Evolutionary conservation across 331 rosid genomes (phyloP).

Genomic region (Quercus lobata): DNA sequence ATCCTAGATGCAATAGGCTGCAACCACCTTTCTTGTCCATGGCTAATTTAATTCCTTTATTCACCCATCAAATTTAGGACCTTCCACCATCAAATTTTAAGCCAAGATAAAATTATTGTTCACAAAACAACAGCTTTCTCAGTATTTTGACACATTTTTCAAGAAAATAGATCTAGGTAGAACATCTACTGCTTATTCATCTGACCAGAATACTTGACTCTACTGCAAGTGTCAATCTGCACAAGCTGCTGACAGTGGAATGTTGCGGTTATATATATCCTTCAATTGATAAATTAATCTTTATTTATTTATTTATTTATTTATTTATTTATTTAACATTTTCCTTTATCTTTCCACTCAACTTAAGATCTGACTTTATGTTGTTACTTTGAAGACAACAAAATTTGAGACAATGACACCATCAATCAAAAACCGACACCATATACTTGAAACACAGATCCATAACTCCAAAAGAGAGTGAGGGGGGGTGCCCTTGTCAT

Average conservation of each 20-base stretch:
- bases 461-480: not conserved
- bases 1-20: not conserved
- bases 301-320: no score
- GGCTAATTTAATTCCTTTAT: not conserved
- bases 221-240: not conserved
- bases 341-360: not conserved
- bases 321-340: not conserved
- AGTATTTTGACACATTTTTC: not conserved
- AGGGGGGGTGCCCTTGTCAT: no score
- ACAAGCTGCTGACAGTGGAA: not conserved
- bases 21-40: not conserved
- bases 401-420: not conserved
- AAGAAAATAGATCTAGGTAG: not conserved
- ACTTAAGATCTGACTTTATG: not conserved
- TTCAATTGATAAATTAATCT: not conserved
- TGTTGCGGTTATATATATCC: not conserved
- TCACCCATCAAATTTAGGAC: not conserved
- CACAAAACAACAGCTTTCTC: not conserved
- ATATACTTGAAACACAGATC: not conserved
- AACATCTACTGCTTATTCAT: not conserved
- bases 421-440: not conserved
- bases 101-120: not conserved
- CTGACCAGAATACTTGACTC: not conserved
- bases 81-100: not conserved
- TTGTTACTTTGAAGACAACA: not conserved